Evolutionary conservation across 768 basidiomycete genomes (phyloP).

Genomic region (Termitomyces titanicus): DNA sequence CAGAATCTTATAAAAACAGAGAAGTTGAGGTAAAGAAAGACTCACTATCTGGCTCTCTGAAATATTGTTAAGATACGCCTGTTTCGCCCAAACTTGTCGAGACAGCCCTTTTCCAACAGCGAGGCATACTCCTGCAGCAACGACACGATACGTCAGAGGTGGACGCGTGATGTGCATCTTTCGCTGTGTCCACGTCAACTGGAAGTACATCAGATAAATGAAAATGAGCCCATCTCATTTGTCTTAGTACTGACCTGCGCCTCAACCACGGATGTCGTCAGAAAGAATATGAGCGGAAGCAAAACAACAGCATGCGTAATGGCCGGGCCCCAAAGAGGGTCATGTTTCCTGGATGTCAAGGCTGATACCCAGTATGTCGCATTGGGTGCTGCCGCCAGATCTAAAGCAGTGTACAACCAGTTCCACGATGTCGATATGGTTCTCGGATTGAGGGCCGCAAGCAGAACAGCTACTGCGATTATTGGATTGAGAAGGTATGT

Average conservation of each 20-base stretch:
- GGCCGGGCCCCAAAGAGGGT: constrained; percentile 55
- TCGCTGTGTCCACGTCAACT: constrained; percentile 9
- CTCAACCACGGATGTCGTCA: constrained; percentile 42
- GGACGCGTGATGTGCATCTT: constrained; percentile 5
- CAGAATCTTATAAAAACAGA: neutral
- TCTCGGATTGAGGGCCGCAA: constrained; percentile 37
- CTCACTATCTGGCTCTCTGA: constrained; percentile 41
- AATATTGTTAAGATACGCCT: constrained; percentile 22
- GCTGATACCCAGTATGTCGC: constrained; percentile 66
- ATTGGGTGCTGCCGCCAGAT: constrained; percentile 49
- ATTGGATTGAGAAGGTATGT: constrained; percentile 41
- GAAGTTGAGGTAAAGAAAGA: neutral
- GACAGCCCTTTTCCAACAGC: constrained; percentile 22
- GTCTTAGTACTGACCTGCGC: constrained; percentile 19
- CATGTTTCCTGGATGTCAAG: constrained; percentile 49
- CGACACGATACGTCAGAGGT: constrained; percentile 17
- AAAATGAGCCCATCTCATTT: neutral
- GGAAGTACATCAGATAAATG: neutral
- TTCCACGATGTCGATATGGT: constrained; percentile 27
- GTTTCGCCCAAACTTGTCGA: constrained; percentile 27
- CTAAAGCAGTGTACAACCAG: constrained; percentile 34
- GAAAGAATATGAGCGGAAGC: constrained; percentile 51
- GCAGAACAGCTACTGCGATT: constrained; percentile 29
- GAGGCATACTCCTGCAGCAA: constrained; percentile 24
- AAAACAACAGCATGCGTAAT: constrained; percentile 55